Conservation (phyloP, 176 grass and related monocot species). For the Aegilops umbellulata region DNA sequence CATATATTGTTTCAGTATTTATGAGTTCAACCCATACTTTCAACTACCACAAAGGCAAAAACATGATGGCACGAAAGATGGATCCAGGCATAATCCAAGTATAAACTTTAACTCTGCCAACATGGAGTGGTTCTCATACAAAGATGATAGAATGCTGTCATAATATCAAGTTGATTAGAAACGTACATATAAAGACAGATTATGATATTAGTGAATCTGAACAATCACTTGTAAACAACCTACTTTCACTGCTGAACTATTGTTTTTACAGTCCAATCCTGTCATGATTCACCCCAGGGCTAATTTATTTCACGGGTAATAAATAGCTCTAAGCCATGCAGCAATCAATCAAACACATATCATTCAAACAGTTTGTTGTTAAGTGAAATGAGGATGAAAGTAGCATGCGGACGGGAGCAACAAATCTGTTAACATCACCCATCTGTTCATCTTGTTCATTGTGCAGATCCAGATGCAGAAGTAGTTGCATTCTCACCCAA, state of each 20-base stretch:
- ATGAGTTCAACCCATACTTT: background rate
- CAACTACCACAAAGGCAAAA: background rate
- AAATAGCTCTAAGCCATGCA: background rate
- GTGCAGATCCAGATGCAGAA: constrained; percentile 21
- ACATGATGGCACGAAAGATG: background rate
- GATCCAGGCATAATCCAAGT: background rate
- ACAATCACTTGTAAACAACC: too few relatives aligned
- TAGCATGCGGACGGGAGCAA: background rate
- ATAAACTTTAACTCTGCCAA: background rate
- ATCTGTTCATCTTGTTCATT: background rate
- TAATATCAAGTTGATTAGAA: background rate
- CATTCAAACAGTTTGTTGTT: background rate
- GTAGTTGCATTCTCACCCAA: constrained; percentile 17
- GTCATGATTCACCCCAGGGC: background rate
- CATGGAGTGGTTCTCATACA: background rate
- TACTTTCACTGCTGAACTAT: background rate
- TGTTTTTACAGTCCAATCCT: background rate
- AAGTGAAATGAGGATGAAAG: background rate
- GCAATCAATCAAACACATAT: background rate
- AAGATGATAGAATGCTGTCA: background rate
- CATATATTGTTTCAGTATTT: background rate
- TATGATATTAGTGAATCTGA: background rate
- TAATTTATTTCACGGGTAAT: background rate
- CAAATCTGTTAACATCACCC: background rate
- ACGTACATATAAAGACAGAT: background rate